Percentiles rank a stretch among this genome's conserved stretches.
These are phyloP conservation scores for Calonectria pteridis DNA, from an alignment of 2,329 filamentous ascomycete genomes.

Conservation along the genomic window DNA sequence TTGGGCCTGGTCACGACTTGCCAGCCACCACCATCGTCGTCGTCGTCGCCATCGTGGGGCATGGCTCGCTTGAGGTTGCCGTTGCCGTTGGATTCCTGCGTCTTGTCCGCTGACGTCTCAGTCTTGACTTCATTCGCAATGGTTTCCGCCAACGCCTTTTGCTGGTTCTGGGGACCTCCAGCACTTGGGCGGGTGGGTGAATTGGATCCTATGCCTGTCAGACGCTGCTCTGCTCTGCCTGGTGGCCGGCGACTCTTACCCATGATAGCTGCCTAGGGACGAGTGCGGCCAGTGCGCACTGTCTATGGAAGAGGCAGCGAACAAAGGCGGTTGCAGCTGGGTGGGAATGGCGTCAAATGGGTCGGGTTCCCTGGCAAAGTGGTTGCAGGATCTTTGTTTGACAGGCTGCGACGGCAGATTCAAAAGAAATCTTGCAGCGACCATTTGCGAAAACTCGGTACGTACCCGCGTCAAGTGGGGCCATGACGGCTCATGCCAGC, in stretches of 20 bases:
- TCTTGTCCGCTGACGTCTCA: constrained; percentile 30
- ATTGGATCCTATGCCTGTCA: constrained; percentile 36
- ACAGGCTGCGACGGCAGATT: constrained; percentile 23
- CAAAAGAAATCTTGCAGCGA: constrained; percentile 25
- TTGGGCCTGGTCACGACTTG: constrained; percentile 65
- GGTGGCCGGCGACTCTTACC: constrained; percentile 32
- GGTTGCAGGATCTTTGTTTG: background rate
- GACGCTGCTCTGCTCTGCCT: constrained; percentile 15
- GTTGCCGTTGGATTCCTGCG: constrained; percentile 45
- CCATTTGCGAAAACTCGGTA: constrained; percentile 27
- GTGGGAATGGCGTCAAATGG: background rate
- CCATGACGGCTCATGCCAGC: background rate
- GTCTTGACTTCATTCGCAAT: background rate
- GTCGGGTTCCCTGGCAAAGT: background rate
- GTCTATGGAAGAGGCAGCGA: constrained; percentile 14
- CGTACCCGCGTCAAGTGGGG: constrained; percentile 26
- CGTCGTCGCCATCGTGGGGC: constrained; percentile 57
- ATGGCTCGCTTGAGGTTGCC: constrained; percentile 63
- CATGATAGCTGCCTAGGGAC: constrained; percentile 30
- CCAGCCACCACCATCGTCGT: constrained; percentile 61
- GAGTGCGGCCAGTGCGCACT: constrained; percentile 29
- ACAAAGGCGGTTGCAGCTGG: background rate
- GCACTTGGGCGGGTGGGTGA: constrained; percentile 23
- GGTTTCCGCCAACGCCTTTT: background rate
- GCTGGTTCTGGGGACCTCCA: constrained; percentile 23